Evolutionary conservation across 2,329 filamentous ascomycete species (phyloP).

Genomic region (Apiospora koreana): DNA sequence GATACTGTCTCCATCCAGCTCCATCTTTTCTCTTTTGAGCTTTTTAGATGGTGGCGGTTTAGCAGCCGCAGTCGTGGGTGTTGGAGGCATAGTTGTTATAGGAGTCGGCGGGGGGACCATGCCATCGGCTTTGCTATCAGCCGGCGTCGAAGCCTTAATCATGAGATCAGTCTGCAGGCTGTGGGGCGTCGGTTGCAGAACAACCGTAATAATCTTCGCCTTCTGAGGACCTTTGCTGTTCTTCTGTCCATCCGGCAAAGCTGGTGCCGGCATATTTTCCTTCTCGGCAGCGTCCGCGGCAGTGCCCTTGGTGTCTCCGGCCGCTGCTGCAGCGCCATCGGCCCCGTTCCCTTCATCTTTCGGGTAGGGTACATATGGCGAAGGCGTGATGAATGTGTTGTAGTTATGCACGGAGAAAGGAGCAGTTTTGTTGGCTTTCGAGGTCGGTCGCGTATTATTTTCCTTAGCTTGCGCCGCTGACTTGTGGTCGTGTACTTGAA

Average conservation of each 20-base stretch:
- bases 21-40: conserved; percentile 70
- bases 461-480: conserved; percentile 63
- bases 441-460: conserved; percentile 48
- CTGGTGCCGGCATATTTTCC: conserved; percentile 58
- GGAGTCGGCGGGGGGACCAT: conserved; percentile 69
- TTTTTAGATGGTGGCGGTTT: conserved; percentile 66
- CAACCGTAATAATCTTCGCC: conserved; percentile 71
- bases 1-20: conserved; percentile 74
- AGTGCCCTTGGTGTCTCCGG: conserved; percentile 39
- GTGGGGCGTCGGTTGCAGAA: conserved; percentile 81
- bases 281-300: conserved; percentile 51
- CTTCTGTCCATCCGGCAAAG: conserved; percentile 47
- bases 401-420: conserved; percentile 91
- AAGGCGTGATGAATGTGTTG: conserved; percentile 87
- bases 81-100: not conserved
- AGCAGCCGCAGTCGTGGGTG: conserved; percentile 51
- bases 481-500: conserved; percentile 89
- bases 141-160: conserved; percentile 73
- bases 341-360: conserved; percentile 43
- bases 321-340: conserved; percentile 25
- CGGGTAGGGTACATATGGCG: conserved; percentile 78
- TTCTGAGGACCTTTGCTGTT: conserved; percentile 49
- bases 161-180: conserved; percentile 75
- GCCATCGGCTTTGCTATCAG: conserved; percentile 41
- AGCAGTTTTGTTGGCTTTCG: conserved; percentile 61